Conservation (phyloP, 1,284 basidiomycete species). For the Gymnopus androsaceus region DNA sequence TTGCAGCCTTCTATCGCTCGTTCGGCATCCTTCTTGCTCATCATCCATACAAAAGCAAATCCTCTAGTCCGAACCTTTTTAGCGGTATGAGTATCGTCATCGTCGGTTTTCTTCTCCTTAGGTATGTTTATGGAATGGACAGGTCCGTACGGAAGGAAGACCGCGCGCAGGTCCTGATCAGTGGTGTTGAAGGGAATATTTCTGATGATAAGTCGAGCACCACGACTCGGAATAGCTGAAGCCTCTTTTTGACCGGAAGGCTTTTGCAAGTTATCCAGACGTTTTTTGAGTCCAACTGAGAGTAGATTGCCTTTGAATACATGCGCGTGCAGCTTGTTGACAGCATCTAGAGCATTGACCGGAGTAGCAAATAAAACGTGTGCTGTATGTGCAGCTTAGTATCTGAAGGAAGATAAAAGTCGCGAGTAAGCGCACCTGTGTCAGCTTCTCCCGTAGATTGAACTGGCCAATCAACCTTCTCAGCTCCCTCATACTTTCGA, state of each 20-base stretch:
- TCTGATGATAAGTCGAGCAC: slow-evolving; percentile 87
- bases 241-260: slow-evolving; percentile 35
- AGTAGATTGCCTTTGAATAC: slow-evolving; percentile 90
- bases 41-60: slow-evolving; percentile 96
- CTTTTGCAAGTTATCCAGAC: slow-evolving; percentile 63
- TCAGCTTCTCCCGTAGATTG: slow-evolving; percentile 47
- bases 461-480: slow-evolving; percentile 71
- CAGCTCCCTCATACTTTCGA: slow-evolving; percentile 73
- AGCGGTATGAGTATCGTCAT: slow-evolving; percentile 16
- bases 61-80: slow-evolving; percentile 64
- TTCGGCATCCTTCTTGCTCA: slow-evolving; percentile 85
- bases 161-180: slow-evolving; percentile 83
- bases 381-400: slow-evolving; percentile 43
- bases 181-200: slow-evolving; percentile 87
- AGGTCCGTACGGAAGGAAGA: slow-evolving; percentile 89
- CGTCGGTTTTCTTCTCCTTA: slow-evolving; percentile 25
- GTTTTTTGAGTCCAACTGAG: slow-evolving; percentile 90
- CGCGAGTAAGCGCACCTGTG: slow-evolving; percentile 27
- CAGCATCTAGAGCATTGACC: slow-evolving; percentile 70
- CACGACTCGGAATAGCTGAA: slow-evolving; percentile 56
- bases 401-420: slow-evolving; percentile 8
- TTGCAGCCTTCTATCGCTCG: slow-evolving; percentile 84
- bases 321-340: slow-evolving; percentile 88
- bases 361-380: slow-evolving; percentile 79
- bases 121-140: slow-evolving; percentile 88